Evolutionary conservation across 352 stramenopile species (phyloP).

Genomic region (Elongisporangium prolatum): DNA sequence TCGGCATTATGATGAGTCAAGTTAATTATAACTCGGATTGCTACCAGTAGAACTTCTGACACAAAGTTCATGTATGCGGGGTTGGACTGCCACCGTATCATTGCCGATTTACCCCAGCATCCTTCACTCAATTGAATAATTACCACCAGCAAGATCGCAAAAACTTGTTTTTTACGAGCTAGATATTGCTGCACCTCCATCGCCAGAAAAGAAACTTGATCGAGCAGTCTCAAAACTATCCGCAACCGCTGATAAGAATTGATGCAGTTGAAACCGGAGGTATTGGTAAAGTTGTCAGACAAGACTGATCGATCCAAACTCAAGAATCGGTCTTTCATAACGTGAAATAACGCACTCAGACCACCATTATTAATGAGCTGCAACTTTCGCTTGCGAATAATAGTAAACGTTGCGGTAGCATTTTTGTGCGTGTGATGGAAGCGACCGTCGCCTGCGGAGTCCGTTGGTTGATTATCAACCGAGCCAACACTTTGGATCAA

Average conservation of each 20-base stretch:
- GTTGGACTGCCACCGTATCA: conserved; percentile 19
- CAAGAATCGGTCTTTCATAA: conserved; percentile 11
- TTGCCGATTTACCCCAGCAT: conserved; percentile 22
- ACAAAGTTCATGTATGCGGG: conserved; percentile 23
- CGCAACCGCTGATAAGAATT: conserved; percentile 28
- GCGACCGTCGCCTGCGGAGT: neutral
- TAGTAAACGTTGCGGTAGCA: conserved; percentile 19
- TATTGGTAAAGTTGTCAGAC: neutral
- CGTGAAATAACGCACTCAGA: conserved; percentile 19
- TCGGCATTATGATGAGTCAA: conserved; percentile 67
- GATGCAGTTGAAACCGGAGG: neutral
- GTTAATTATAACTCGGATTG: conserved; percentile 69
- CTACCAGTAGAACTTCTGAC: conserved; percentile 37
- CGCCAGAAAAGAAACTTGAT: conserved; percentile 63
- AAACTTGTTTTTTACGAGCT: conserved; percentile 22
- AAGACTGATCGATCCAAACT: conserved; percentile 2
- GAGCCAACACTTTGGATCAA: conserved; percentile 34
- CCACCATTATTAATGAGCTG: conserved; percentile 37
- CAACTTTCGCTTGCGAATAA: conserved; percentile 26
- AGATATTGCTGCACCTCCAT: conserved; percentile 43
- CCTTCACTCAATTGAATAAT: conserved; percentile 28
- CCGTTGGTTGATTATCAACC: neutral
- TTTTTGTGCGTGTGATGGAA: conserved; percentile 7
- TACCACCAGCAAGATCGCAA: conserved; percentile 34
- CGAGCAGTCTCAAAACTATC: conserved; percentile 49